phyloP scores from a whole-genome alignment of 768 basidiomycete species.

The Cystoderma amianthinum region DNA sequence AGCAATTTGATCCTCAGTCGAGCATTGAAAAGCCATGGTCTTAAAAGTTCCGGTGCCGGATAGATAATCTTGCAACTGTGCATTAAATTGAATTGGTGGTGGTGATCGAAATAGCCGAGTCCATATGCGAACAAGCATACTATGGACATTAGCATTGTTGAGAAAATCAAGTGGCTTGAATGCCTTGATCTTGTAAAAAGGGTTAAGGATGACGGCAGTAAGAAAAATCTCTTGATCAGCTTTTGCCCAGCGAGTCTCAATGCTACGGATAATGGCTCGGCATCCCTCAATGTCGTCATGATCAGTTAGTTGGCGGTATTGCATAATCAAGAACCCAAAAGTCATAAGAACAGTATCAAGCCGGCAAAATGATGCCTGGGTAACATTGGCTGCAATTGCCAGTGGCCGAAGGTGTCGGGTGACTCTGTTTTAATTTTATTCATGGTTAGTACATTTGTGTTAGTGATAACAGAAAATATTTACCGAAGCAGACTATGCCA shows the following conservation, averaged over 20 bases:
- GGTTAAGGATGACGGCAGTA: slow-evolving; percentile 19
- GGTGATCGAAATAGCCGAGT: slow-evolving; percentile 7
- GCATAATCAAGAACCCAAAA: slow-evolving; percentile 16
- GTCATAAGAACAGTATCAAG: slow-evolving; percentile 22
- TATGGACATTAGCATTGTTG: slow-evolving; percentile 9
- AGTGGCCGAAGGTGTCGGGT: slow-evolving; percentile 20
- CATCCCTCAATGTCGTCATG: slow-evolving; percentile 9
- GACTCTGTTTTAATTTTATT: slow-evolving; percentile 12
- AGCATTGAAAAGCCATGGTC: slow-evolving; percentile 9
- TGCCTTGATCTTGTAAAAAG: slow-evolving; percentile 10
- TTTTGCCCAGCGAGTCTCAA: slow-evolving; percentile 19
- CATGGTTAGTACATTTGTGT: slow-evolving; percentile 1
- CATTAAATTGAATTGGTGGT: slow-evolving; percentile 1
- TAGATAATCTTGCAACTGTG: slow-evolving; percentile 4
- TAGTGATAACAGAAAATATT: slow-evolving; percentile 4
- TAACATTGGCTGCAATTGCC: slow-evolving; percentile 19
- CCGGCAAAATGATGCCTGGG: slow-evolving; percentile 16
- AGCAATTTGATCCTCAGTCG: too few relatives aligned
- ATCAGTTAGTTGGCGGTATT: slow-evolving; percentile 9
- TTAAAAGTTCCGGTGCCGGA: slow-evolving; percentile 3
- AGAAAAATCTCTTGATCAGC: slow-evolving; percentile 23
- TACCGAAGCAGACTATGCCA: slow-evolving; percentile 22
- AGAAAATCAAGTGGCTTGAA: slow-evolving; percentile 9
- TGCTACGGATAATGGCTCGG: slow-evolving; percentile 18
- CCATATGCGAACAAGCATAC: too few relatives aligned